Base-by-base conservation (phyloP, 306 rosid genomes). In the Sicyos edulis region DNA sequence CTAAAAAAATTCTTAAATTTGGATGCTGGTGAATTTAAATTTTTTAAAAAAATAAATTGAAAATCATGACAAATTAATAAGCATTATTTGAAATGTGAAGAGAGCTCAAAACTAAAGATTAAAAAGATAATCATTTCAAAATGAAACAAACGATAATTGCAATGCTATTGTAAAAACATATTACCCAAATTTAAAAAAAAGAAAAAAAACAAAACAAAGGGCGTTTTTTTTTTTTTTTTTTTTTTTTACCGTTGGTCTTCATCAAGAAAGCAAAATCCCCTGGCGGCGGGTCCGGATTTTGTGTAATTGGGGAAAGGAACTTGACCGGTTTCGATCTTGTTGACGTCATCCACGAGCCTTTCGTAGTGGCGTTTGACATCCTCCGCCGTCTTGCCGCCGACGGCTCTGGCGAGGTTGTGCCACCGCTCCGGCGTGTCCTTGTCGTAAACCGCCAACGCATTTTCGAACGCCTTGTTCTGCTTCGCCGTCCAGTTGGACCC, bases 401-500 rank as follows among this genome's bases (percentile, higher is more conserved):
- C 91, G 4, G 91, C 97, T 40, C 75, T 84, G 16, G 96, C 96
- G 74, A 91, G 73, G 13, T 85, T 87, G 69, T 85, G 80, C 97
- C 97, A 88, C 24, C 89, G 77, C 32, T 87, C 89, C 3, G 96
- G 91, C 1, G 84, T 76, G 73, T 82, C 92, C 82, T 81, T 78
- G 84, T 82, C 86, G 34, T 76, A 81, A 50, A 84, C 78, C 29
- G 89, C 96, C 37, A 91, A 65, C 0, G 96, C 97, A 80, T 87
- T 88, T 85, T 91, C 97, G 71, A 91, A 91, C 71, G 75, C 72
- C 60, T 91, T 91, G 92, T 91, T 88, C 64, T 91, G 89, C 54
- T 81, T 82, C 0, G 87, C 37, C 0, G 91, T 91, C 97, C 97
- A 91, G 15, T 45, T 59, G 5, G 76, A 59, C 0, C 58, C 70